Evolutionary conservation across 805 yeast genomes (phyloP), one percentile per base, ranked within the genome.

Genomic region (Candida sanyiensis): DNA sequence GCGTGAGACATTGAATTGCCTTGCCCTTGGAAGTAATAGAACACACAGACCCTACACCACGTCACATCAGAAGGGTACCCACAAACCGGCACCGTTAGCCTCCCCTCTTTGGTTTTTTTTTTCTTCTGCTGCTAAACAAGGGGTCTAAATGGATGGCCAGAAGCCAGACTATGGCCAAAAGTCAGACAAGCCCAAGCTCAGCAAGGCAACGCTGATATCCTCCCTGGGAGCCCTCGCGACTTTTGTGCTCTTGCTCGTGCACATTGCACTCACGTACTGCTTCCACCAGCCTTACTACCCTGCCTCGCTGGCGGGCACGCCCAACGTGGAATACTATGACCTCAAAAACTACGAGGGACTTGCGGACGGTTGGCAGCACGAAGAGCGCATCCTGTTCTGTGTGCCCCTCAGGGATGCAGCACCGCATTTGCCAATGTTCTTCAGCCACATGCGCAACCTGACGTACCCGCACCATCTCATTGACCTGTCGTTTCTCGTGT

Each of bases 351-450:
- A 77, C 50, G 71, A 67, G 40, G 90, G 94, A 10, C 61, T 80
- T n/a, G 70, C 72, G 7, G 74, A 82, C 43, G 97, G 96, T 10
- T 83, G 94, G 94, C 84, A 82, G 52, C 66, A 69, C 29, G 77
- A 74, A 12, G 96, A 89, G 56, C 70, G 95, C 30, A 82, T 89
- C 13, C 64, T 89, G 41, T 84, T 87, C 50, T 80, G 94, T 54
- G 95, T 89, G 12, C 97, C 97, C 3, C 67, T 89, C 49, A 76
- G 97, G 64, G 96, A 89, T 58, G 97, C 97, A 1, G 84, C 88
- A 6, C 75, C 82, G 16, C 96, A 88, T 65, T 67, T 89, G 58
- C 89, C 90, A 28, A 82, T 87, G 86, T 87, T 89, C 54, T 89
- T 89, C 55, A 70, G 77, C 27, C 95, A 88, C 61, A 73, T 89